A percentile compares a stretch with the other conserved stretches of the same genome.
phyloP scores from a whole-genome alignment of 148 eudicot species.

The Rhododendron molle region DNA sequence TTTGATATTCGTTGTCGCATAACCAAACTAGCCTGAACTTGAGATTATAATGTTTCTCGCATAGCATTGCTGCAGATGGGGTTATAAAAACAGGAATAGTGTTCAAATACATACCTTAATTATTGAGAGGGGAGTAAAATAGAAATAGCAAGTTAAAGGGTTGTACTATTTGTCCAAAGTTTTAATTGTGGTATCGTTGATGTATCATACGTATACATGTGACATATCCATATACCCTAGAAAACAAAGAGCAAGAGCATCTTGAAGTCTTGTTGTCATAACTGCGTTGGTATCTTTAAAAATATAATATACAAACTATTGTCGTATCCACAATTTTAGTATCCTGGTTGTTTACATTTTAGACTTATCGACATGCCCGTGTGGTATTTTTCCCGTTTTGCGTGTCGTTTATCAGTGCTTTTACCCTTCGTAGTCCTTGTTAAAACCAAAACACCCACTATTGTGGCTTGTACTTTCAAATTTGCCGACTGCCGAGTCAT shows the following conservation, averaged over 20 bases:
- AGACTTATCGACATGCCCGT: no score
- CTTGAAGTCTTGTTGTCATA: not conserved
- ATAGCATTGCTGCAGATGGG: not conserved
- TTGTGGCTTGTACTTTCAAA: not conserved
- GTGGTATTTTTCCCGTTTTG: not conserved
- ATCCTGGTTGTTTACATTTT: no score
- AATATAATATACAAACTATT: not conserved
- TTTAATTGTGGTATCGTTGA: no score
- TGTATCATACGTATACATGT: not conserved
- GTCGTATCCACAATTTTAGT: not conserved
- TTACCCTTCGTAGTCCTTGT: not conserved
- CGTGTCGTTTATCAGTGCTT: not conserved
- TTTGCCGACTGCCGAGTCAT: not conserved
- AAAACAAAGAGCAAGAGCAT: not conserved
- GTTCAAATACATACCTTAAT: not conserved
- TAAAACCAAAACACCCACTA: not conserved
- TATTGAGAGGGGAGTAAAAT: not conserved
- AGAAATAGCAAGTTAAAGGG: not conserved
- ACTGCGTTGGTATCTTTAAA: not conserved
- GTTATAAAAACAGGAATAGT: not conserved
- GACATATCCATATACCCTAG: not conserved
- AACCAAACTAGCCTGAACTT: not conserved
- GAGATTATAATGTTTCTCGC: not conserved
- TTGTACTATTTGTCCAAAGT: no score
- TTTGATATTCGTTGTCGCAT: not conserved